Evolutionary conservation across 2,329 filamentous ascomycete species (phyloP).

Genomic region (Aureobasidium sp.): DNA sequence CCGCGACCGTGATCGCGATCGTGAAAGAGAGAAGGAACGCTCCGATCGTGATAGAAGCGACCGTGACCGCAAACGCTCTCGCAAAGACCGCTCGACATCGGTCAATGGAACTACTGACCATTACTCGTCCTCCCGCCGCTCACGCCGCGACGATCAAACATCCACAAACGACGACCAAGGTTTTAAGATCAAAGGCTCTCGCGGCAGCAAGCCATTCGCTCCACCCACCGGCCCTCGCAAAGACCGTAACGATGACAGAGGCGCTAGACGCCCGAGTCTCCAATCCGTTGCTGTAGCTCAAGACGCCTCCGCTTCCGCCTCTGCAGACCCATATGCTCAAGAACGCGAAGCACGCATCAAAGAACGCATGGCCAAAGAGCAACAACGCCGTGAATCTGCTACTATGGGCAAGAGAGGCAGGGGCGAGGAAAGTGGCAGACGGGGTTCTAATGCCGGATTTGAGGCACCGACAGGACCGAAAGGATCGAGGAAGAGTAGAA

Average conservation of each 20-base stretch:
- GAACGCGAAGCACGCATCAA: constrained; percentile 28
- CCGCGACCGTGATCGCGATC: not conserved
- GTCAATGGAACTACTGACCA: constrained; percentile 44
- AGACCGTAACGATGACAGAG: constrained; percentile 18
- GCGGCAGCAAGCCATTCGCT: constrained; percentile 21
- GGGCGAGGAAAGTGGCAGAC: constrained; percentile 3
- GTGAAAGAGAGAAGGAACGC: constrained; percentile 17
- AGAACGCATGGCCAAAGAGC: constrained; percentile 57
- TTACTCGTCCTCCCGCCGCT: constrained; percentile 32
- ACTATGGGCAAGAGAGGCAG: constrained; percentile 33
- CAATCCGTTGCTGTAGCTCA: constrained; percentile 7
- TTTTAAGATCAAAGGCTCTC: constrained; percentile 43
- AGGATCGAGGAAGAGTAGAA: constrained; percentile 41
- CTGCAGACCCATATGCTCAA: constrained; percentile 28
- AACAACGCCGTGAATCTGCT: constrained; percentile 52
- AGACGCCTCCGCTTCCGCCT: constrained; percentile 16
- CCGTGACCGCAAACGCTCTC: constrained; percentile 42
- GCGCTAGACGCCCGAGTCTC: constrained; percentile 14
- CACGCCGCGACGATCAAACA: constrained; percentile 31
- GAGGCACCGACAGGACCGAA: constrained; percentile 27
- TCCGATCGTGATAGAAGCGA: constrained; percentile 24
- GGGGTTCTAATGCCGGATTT: constrained; percentile 21
- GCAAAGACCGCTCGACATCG: constrained; percentile 39
- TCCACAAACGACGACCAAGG: constrained; percentile 33
- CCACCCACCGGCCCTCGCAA: constrained; percentile 33